A percentile compares a stretch with the other conserved stretches of the same genome.
Evolutionary conservation across 345 rosid species (phyloP).

Genomic region (Salix purpurea): DNA sequence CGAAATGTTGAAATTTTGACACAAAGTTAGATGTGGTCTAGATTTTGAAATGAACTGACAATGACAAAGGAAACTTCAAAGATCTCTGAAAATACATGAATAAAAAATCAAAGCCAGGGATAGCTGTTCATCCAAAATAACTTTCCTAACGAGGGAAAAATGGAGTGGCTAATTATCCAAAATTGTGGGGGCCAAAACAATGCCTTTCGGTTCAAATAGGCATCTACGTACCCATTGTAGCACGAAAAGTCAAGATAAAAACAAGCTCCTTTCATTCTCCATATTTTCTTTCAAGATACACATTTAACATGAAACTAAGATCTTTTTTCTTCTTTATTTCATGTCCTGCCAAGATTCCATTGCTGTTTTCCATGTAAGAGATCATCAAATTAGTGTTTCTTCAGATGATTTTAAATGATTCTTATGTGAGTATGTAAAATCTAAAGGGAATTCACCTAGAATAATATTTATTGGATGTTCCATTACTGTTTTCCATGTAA

Average conservation of each 20-base stretch:
- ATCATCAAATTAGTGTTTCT: no score
- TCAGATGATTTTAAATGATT: no score
- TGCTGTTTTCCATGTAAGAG: no score
- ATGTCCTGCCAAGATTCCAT: no score
- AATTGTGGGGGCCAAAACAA: not conserved
- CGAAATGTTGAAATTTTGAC: not conserved
- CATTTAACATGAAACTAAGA: not conserved
- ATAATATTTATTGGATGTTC: no score
- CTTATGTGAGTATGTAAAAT: no score
- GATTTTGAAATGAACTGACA: not conserved
- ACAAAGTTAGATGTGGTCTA: not conserved
- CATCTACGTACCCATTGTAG: no score
- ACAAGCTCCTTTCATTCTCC: not conserved
- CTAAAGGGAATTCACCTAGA: no score
- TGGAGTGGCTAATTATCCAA: not conserved
- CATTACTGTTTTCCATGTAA: no score
- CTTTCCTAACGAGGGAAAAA: not conserved
- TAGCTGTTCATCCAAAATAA: not conserved
- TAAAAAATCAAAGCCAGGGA: not conserved
- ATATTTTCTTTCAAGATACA: not conserved
- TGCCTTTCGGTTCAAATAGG: slow-evolving; percentile 14
- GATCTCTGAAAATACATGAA: not conserved
- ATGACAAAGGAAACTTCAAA: not conserved
- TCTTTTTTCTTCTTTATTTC: no score
- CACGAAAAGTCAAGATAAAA: not conserved